Evolutionary conservation across 192 early-diverging fungal genomes (phyloP), one percentile per base, ranked within the genome.

Genomic region (Thoreauomyces humboldtii): DNA sequence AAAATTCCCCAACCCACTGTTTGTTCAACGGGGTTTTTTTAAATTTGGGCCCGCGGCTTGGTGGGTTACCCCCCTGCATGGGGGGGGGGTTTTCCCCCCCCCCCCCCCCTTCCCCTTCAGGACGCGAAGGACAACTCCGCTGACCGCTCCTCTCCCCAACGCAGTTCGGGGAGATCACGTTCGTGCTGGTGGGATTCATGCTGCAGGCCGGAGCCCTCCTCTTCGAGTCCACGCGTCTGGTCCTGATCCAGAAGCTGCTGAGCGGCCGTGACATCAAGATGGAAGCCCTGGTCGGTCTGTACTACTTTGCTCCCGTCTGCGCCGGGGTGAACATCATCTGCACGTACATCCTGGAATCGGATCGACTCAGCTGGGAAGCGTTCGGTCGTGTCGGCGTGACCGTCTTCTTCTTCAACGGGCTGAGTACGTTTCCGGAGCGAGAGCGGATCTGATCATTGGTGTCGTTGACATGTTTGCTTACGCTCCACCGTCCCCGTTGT

Each of bases 231-330:
- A 65, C 63, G 1, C 60, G 75, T 2, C 59, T 77, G 2, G 70
- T 73, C 11, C 22, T 73, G 42, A 63, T 77, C 12, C 71, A 73
- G 35, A 61, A 67, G 27, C 66, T 77, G 28, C 56, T 76, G 52
- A 56, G 41, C 27, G 54, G 64, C 17, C 67, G 63, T 19, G 70
- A 76, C 5, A 34, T 66, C 51, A 63, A 76, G 27, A 72, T 76
- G 70, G 74, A 76, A 28, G 65, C 70, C 24, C 46, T 77, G 50
- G 61, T 61, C 4, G 50, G 58, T 12, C 54, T 77, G 4, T 77
- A 77, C 59, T 65, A 70, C 48, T 73, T 77, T 61, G 75, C 75
- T 4, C 75, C 75, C 1, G 67, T 71, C 25, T 54, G 67, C 42
- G 42, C 53, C 3, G 41, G 14, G 12, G 34, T 62, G 36, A 61